Percentiles rank a stretch among this genome's conserved stretches.
phyloP scores from a whole-genome alignment of 164 flowering plant species.

The Dillenia suffruticosa region DNA sequence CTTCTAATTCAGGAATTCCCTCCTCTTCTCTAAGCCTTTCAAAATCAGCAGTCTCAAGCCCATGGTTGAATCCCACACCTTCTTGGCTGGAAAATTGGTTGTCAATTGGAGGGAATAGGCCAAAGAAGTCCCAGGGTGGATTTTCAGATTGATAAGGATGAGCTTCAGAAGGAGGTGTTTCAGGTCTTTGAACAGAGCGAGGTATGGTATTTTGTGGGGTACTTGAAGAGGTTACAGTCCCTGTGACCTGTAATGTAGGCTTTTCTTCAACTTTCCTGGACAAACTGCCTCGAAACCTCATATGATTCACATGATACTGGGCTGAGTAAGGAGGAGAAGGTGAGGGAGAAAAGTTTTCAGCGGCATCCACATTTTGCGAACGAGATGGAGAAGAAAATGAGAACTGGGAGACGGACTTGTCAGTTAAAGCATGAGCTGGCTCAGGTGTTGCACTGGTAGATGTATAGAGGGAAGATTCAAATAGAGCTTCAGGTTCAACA shows the following conservation, averaged over 20 bases:
- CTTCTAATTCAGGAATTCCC: conserved; percentile 59
- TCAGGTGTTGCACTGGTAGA: conserved; percentile 75
- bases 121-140: conserved; percentile 90
- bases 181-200: conserved; percentile 38
- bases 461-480: conserved; percentile 58
- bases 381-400: conserved; percentile 62
- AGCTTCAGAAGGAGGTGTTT: conserved; percentile 34
- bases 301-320: conserved; percentile 51
- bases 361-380: conserved; percentile 52
- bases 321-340: conserved; percentile 62
- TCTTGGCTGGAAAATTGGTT: conserved; percentile 56
- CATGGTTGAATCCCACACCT: conserved; percentile 27
- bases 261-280: conserved; percentile 69
- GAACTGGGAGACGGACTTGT: conserved; percentile 63
- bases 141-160: conserved; percentile 33
- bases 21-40: conserved; percentile 47
- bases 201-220: conserved; percentile 44
- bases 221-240: conserved; percentile 44
- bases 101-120: conserved; percentile 49
- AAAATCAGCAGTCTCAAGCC: conserved; percentile 38
- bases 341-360: conserved; percentile 51
- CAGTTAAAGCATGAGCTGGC: conserved; percentile 48
- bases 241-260: conserved; percentile 37
- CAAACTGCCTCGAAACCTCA: conserved; percentile 49
- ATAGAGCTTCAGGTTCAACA: conserved; percentile 60